A percentile compares a stretch with the other conserved stretches of the same genome.
These are phyloP conservation scores for Yarrowia yakushimensis DNA, from an alignment of 805 yeast species.

Conservation along the genomic window DNA sequence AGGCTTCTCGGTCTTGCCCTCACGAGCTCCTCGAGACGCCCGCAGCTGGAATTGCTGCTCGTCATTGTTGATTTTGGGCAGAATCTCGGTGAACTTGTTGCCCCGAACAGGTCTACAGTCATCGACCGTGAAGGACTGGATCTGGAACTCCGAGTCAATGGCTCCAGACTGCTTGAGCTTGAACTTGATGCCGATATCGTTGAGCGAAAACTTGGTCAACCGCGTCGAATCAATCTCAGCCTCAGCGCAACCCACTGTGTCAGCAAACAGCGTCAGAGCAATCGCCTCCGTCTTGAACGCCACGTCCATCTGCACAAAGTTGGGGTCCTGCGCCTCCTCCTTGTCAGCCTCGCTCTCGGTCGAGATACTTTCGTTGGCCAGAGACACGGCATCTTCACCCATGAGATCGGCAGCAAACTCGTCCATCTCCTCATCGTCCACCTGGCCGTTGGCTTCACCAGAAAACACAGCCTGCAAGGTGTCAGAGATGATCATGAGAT, in stretches of 20 bases:
- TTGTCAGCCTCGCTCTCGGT: not conserved
- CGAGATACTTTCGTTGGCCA: conserved; percentile 12
- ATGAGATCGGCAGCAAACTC: conserved; percentile 32
- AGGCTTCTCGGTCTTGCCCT: conserved; percentile 38
- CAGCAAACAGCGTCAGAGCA: conserved; percentile 47
- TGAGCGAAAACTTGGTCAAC: conserved; percentile 58
- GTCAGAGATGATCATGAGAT: conserved; percentile 52
- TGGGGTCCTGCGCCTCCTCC: conserved; percentile 8
- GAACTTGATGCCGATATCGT: conserved; percentile 52
- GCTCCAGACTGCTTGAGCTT: conserved; percentile 52
- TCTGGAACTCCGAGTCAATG: conserved; percentile 56
- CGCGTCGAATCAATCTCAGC: conserved; percentile 35
- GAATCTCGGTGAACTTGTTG: conserved; percentile 73
- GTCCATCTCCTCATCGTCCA: conserved; percentile 58
- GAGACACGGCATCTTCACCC: conserved; percentile 27
- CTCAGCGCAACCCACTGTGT: conserved; percentile 31
- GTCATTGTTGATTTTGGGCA: conserved; percentile 63
- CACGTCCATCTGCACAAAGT: conserved; percentile 20
- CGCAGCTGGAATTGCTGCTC: conserved; percentile 69
- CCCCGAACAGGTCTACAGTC: conserved; percentile 63
- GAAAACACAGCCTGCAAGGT: conserved; percentile 55
- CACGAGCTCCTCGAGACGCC: conserved; percentile 33
- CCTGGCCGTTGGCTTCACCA: conserved; percentile 40
- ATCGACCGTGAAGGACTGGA: conserved; percentile 70
- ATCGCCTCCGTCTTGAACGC: conserved; percentile 58